Percentiles rank a stretch among this genome's conserved stretches.
phyloP scores from a whole-genome alignment of 768 basidiomycete species.

The Leccinum truebloodii region DNA sequence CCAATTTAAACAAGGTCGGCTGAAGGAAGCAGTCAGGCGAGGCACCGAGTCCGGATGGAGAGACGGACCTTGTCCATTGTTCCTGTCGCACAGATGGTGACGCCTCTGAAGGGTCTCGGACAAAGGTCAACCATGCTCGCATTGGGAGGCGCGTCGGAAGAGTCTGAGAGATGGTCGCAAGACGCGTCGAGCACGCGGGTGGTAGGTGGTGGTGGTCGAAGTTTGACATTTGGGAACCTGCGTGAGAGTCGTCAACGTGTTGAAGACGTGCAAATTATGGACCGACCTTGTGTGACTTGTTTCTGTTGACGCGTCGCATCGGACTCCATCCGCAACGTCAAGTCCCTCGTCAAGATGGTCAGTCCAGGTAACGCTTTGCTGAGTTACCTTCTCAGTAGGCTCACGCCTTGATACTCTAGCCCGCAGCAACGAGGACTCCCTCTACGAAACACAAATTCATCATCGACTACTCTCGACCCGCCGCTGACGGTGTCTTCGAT shows the following conservation, averaged over 20 bases:
- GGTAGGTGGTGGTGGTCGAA: conserved; percentile 60
- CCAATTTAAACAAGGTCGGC: conserved; percentile 74
- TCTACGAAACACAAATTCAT: conserved; percentile 74
- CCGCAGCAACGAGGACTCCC: conserved; percentile 52
- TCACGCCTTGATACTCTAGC: conserved; percentile 57
- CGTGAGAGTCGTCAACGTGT: background rate
- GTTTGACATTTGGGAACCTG: conserved; percentile 81
- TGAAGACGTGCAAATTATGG: background rate
- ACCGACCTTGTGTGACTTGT: conserved; percentile 61
- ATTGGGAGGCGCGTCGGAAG: conserved; percentile 45
- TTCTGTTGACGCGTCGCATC: conserved; percentile 53
- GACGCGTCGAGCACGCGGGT: conserved; percentile 28
- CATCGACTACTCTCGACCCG: conserved; percentile 86
- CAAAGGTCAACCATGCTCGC: conserved; percentile 47
- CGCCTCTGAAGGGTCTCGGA: conserved; percentile 68
- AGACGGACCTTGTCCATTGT: conserved; percentile 70
- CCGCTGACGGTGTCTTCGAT: conserved; percentile 61
- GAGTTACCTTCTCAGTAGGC: conserved; percentile 92
- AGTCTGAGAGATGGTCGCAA: conserved; percentile 48
- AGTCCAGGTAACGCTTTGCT: conserved; percentile 82
- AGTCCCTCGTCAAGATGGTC: conserved; percentile 58
- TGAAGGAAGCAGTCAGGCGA: conserved; percentile 28
- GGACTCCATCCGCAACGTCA: background rate
- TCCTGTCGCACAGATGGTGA: conserved; percentile 75
- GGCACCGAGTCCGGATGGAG: conserved; percentile 6